Conservation (phyloP, 106 monocot species). For the Dendrobium chrysotoxum region DNA sequence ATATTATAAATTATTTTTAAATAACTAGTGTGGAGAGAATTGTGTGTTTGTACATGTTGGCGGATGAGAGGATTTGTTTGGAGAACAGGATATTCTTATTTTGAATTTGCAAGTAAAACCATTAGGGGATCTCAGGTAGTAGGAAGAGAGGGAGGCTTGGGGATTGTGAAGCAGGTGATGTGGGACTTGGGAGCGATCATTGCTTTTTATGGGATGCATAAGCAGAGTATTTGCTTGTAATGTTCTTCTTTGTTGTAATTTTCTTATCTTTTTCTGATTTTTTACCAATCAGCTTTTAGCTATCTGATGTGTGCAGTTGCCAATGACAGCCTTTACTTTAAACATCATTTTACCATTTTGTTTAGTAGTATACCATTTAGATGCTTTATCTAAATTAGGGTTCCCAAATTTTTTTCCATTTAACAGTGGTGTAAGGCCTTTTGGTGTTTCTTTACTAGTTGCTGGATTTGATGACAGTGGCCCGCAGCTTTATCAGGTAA, state of each 20-base stretch:
- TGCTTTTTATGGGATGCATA: background rate
- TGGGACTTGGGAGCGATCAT: background rate
- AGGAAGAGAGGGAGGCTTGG: background rate
- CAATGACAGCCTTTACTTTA: background rate
- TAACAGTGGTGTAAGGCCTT: slow-evolving; percentile 89
- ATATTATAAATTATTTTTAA: background rate
- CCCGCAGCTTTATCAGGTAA: slow-evolving; percentile 87
- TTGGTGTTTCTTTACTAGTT: slow-evolving; percentile 87
- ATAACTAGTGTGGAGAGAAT: background rate
- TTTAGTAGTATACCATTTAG: background rate
- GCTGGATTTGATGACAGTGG: slow-evolving; percentile 97
- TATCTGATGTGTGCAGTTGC: background rate
- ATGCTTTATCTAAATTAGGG: background rate
- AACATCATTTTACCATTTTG: background rate
- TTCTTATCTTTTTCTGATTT: background rate
- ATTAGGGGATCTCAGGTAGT: background rate
- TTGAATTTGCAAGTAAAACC: background rate
- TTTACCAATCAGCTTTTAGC: background rate
- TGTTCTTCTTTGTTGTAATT: background rate
- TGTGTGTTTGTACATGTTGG: background rate
- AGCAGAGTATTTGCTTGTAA: background rate
- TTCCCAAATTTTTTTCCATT: background rate
- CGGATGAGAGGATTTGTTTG: background rate
- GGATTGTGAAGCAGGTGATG: background rate
- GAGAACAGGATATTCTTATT: background rate